Evolutionary conservation across 2,329 filamentous ascomycete species (phyloP).

Genomic region (Phyllosticta citribraziliensis): DNA sequence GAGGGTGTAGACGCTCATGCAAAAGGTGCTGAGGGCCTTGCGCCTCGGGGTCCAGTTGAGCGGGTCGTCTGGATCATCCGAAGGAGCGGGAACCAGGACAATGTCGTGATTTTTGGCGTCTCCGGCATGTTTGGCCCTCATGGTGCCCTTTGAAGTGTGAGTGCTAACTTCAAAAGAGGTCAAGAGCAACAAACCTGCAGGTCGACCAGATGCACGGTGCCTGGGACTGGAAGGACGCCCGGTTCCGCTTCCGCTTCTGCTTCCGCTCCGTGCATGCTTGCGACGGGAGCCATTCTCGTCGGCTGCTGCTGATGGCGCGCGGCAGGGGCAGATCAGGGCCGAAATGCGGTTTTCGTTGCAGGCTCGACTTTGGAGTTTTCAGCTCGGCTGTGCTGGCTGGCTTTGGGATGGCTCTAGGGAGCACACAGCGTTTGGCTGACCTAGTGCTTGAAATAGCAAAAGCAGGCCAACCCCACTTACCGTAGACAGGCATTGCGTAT

Average conservation of each 20-base stretch:
- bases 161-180: too few relatives aligned
- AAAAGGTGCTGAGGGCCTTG: constrained; percentile 28
- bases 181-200: constrained; percentile 14
- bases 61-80: constrained; percentile 25
- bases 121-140: constrained; percentile 27
- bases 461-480: not conserved
- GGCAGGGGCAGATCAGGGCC: not conserved
- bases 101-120: constrained; percentile 26
- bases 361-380: not conserved
- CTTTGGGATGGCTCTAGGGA: not conserved
- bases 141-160: constrained; percentile 16
- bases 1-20: constrained; percentile 38
- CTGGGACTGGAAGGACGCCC: constrained; percentile 19
- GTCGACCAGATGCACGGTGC: constrained; percentile 36
- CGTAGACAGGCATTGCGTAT: not conserved
- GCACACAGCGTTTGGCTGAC: not conserved
- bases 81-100: constrained; percentile 31
- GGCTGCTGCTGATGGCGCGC: not conserved
- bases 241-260: not conserved
- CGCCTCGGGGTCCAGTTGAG: constrained; percentile 24
- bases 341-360: not conserved
- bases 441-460: not conserved
- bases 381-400: not conserved
- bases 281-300: constrained; percentile 4
- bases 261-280: not conserved